Evolutionary conservation across 1,284 basidiomycete genomes (phyloP).

Genomic region (Cutaneotrichosporon sp.): DNA sequence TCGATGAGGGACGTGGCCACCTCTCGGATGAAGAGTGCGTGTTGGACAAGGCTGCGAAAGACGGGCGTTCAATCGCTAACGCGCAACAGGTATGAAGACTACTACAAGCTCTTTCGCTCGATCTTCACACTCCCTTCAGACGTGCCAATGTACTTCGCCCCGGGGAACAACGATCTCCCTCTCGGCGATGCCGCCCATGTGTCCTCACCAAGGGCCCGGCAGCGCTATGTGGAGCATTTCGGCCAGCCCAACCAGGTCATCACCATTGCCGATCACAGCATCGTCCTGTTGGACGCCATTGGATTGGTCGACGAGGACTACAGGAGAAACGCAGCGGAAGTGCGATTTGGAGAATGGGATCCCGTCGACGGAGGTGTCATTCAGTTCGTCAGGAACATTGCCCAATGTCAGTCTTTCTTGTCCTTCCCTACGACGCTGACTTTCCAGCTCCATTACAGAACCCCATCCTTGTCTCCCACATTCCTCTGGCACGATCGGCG

Average conservation of each 20-base stretch:
- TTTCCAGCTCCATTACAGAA: constrained; percentile 23
- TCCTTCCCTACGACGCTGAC: background rate
- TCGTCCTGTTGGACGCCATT: constrained; percentile 69
- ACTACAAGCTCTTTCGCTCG: constrained; percentile 58
- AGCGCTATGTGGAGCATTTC: constrained; percentile 59
- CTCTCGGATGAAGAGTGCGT: constrained; percentile 63
- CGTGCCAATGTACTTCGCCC: constrained; percentile 59
- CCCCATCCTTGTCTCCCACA: constrained; percentile 70
- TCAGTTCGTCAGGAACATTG: constrained; percentile 63
- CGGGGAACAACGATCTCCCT: constrained; percentile 81
- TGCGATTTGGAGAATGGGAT: constrained; percentile 57
- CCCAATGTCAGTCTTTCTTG: constrained; percentile 48
- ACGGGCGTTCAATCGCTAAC: background rate
- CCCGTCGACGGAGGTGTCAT: constrained; percentile 58
- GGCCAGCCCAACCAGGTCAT: constrained; percentile 39
- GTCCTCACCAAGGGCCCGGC: constrained; percentile 56
- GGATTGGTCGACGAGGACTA: constrained; percentile 72
- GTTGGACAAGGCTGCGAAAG: too few species aligned
- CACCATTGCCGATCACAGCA: constrained; percentile 61
- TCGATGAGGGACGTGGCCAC: constrained; percentile 61
- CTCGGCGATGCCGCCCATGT: constrained; percentile 50
- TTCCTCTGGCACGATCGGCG: constrained; percentile 69
- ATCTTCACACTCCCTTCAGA: constrained; percentile 54
- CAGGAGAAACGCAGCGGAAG: constrained; percentile 55
- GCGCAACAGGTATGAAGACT: constrained; percentile 56